Evolutionary conservation across 2,329 filamentous ascomycete species (phyloP), one percentile per base, ranked within the genome.

Genomic region (Bipolaris gigantea): DNA sequence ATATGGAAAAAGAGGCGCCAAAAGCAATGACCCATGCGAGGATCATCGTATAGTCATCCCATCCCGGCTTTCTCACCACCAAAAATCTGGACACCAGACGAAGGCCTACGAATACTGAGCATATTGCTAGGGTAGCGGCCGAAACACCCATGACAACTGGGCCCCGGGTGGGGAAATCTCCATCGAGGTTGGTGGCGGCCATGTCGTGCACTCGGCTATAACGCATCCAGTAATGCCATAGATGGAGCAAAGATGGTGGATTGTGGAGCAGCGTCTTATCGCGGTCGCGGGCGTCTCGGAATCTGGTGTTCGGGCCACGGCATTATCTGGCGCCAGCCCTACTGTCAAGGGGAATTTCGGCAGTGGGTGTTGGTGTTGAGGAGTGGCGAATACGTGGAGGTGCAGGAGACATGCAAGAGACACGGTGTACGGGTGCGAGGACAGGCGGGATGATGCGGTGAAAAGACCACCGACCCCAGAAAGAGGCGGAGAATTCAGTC

Each of bases 41-140:
- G 10, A 91, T 74, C 73, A 96, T 94, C 64, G 89, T 84, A 74
- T 87, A 89, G 79, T 96, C 92, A 75, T 96, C 91, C 78, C 84
- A 83, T 50, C 82, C 85, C 47, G 91, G 76, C 50, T 83, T 86
- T 62, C 84, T 85, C 51, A 96, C 87, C 45, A 97, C 87, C 42
- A 82, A 84, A 45, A 84, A 80, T 25, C 92, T 84, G 56, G 89
- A 91, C 38, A 90, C 76, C 62, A 96, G 79, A 50, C 92, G 86
- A 33, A 89, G 82, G 38, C 80, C 80, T 62, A 96, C 89, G 70
- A 96, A 93, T 50, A 89, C 67, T 35, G 88, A 88, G 47, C 89
- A 85, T 48, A 92, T 73, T 19, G 82, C 81, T 57, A 92, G 81
- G 47, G 88, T 89, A 18, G 82, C 78, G 6, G 84, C 82, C n/a